Evolutionary conservation across 2,329 filamentous ascomycete genomes (phyloP), one percentile per base, ranked within the genome.

Genomic region (Herpotrichia juniperi): DNA sequence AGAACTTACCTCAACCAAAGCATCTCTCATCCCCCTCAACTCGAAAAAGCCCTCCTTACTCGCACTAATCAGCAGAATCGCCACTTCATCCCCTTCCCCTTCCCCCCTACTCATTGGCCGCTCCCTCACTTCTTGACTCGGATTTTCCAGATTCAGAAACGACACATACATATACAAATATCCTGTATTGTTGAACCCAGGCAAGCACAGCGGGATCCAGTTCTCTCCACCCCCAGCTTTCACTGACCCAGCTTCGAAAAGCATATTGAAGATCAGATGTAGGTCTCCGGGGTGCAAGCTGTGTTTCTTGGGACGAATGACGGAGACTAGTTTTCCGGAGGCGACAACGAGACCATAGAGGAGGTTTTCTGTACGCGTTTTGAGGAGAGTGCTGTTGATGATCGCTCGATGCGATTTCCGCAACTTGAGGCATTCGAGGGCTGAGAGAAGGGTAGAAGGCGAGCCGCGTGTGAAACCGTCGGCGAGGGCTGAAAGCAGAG

Each of bases 111-210:
- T 72, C 46, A 64, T 50, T 12, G 75, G 73, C 5, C 74, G 67
- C 52, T 76, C 73, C 63, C 62, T 67, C 73, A 75, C 71, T 24
- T 73, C 74, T 48, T 74, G 77, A 26, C 74, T 78, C 21, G 64
- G 66, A 16, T 80, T 74, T 37, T 81, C 78, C 31, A 84, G 80
- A 61, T 91, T 87, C 56, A 99, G 84, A 72, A 97, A 99, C 78
- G 91, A 96, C 69, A 99, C 94, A 68, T 97, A 99, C 92, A 99
- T 97, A 78, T 99, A 97, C 1, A 99, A 82, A 69, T 96, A 99
- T 22, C 94, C 96, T 46, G 87, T 90, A 72, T 91, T 97, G 77
- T 99, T 99, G 78, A 99, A 99, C 4, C 93, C 93, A 0, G 94
- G 96, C 2, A 99, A 82, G 66, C 94, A 99, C 6, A 99, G 81